Percentiles rank a stretch among this genome's conserved stretches.
phyloP scores from a whole-genome alignment of 768 basidiomycete species.

The Lentinula guzmanii region DNA sequence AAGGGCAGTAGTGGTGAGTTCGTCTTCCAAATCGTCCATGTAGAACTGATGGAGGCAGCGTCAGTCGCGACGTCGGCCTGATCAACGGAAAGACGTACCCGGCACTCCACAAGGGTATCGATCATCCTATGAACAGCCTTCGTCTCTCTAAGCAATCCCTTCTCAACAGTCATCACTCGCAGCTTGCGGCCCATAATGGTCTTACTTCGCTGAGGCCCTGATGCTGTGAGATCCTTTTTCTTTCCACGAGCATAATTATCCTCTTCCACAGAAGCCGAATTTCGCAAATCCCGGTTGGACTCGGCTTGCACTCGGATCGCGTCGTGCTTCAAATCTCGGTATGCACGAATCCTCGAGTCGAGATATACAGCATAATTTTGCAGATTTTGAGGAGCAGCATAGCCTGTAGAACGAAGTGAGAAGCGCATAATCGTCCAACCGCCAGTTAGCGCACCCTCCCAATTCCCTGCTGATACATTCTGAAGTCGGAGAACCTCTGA shows the following conservation, averaged over 20 bases:
- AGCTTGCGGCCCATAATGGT: constrained; percentile 81
- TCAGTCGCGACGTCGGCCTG: constrained; percentile 4
- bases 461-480: constrained; percentile 75
- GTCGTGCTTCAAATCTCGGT: constrained; percentile 89
- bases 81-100: constrained; percentile 46
- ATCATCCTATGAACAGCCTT: constrained; percentile 88
- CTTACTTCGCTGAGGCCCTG: constrained; percentile 55
- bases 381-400: constrained; percentile 79
- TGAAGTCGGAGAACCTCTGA: constrained; percentile 76
- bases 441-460: constrained; percentile 64
- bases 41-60: constrained; percentile 68
- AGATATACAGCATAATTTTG: constrained; percentile 86
- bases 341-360: constrained; percentile 82
- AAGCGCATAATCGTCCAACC: background rate
- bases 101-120: constrained; percentile 80
- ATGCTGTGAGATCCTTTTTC: constrained; percentile 23
- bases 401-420: constrained; percentile 44
- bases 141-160: constrained; percentile 89
- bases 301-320: constrained; percentile 92
- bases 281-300: constrained; percentile 79
- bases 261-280: constrained; percentile 58
- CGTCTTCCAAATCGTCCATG: constrained; percentile 87
- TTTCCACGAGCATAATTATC: constrained; percentile 32
- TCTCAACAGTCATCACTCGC: constrained; percentile 90
- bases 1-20: constrained; percentile 81